Base-by-base conservation (phyloP, 2,329 filamentous ascomycete species). In the Cryphonectria japonica region DNA sequence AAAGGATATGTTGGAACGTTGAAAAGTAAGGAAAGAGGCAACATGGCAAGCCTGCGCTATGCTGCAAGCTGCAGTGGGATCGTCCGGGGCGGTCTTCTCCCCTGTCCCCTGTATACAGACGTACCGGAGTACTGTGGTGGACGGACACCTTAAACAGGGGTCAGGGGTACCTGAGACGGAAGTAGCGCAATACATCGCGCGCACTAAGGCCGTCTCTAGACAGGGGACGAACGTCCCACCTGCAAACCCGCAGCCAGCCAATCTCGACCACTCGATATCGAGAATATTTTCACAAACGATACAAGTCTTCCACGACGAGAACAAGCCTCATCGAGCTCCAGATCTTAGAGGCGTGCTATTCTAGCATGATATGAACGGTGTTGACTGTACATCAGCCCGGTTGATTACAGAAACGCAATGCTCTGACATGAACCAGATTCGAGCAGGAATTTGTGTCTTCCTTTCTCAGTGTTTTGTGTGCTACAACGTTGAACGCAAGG, bases 31-130 rank as follows among this genome's bases (percentile, higher is more conserved):
- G 3, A 9, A 7, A 4, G 26, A 26, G 26, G 16, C 26, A 59
- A 59, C 6, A 19, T 8, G 26, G 14, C 29, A 34, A 8, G 54
- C 54, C 54, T 59, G 54, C 29, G 6, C 29, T 7, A 16, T 26
- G 52, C n/a, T 54, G 46, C 52, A 26, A n/a, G 52, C 26, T 59
- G 54, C 54, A 59, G 54, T 59, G 54, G 54, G 54, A 32, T 59
- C 54, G 16, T 59, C 54, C 54, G 52, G n/a, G 54, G 4, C 11
- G 6, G 26, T 26, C 50, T n/a, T 19, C 19, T 4, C 46, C 43
- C 43, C 43, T 46, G 43, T n/a, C 50, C 50, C 50, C 50, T 54
- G 50, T 54, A n/a, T n/a, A 26, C 26, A 57, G 52, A 29, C 26
- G 52, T 57, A 26, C 52, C 16, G 16, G 32, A 6, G 37, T 39